Percentiles rank a stretch among this genome's conserved stretches.
These are phyloP conservation scores for Kodamaea laetipori DNA, from an alignment of 805 yeast species.

Conservation along the genomic window DNA sequence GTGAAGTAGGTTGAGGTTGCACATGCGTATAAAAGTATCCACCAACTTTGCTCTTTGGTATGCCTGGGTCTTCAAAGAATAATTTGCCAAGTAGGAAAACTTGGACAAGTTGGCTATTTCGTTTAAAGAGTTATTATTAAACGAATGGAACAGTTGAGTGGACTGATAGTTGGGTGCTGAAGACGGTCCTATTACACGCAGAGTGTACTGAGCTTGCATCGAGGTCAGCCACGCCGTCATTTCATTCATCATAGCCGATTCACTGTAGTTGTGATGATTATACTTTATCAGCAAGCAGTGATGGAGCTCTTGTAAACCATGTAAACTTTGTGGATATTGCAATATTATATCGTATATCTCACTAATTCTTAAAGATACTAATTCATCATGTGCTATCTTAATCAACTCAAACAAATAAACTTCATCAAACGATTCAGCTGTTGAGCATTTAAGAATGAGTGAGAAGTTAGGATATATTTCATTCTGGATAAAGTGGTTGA, in stretches of 20 bases:
- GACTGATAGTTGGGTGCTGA: conserved; percentile 7
- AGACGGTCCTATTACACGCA: no score
- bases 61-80: conserved; percentile 27
- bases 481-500: conserved; percentile 40
- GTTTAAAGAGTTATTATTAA: conserved; percentile 1
- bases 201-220: neutral
- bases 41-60: conserved; percentile 56
- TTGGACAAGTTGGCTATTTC: conserved; percentile 9
- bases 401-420: conserved; percentile 29
- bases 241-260: neutral
- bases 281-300: conserved; percentile 44
- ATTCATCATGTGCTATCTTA: conserved; percentile 40
- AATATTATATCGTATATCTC: conserved; percentile 64
- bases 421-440: conserved; percentile 14
- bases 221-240: neutral
- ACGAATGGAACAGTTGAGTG: conserved; percentile 9
- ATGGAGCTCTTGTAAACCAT: conserved; percentile 61
- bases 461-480: conserved; percentile 42
- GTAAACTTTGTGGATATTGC: conserved; percentile 52
- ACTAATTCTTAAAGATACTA: conserved; percentile 49
- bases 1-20: conserved; percentile 57
- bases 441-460: conserved; percentile 16
- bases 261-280: conserved; percentile 13
- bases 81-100: conserved; percentile 19
- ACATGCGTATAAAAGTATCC: conserved; percentile 46